These are phyloP conservation scores for Termitomyces sp. DNA, from an alignment of 768 basidiomycete species.

Conservation along the genomic window DNA sequence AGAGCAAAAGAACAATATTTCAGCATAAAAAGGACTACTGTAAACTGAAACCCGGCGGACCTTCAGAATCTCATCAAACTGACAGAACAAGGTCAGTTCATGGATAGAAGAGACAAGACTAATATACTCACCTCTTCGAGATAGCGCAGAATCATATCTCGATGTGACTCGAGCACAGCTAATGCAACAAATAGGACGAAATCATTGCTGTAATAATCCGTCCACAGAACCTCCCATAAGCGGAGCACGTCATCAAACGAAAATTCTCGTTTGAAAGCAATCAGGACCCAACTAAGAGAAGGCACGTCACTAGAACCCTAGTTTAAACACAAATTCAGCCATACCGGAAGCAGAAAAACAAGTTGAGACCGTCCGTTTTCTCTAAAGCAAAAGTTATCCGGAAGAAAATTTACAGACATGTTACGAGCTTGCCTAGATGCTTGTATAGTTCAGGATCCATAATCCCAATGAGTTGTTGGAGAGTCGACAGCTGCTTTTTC, in stretches of 20 bases:
- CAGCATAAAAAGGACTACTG: not conserved
- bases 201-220: conserved; percentile 80
- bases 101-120: not conserved
- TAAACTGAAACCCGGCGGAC: conserved; percentile 23
- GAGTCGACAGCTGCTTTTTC: conserved; percentile 85
- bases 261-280: conserved; percentile 96
- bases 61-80: conserved; percentile 84
- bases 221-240: conserved; percentile 94
- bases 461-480: conserved; percentile 85
- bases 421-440: conserved; percentile 60
- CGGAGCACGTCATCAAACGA: conserved; percentile 84
- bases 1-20: conserved; percentile 1
- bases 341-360: conserved; percentile 98
- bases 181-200: conserved; percentile 95
- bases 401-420: not conserved
- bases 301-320: not conserved
- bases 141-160: conserved; percentile 93
- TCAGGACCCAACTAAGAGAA: conserved; percentile 71
- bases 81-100: not conserved
- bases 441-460: conserved; percentile 97
- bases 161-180: conserved; percentile 90
- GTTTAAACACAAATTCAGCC: conserved; percentile 12
- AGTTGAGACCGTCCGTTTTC: conserved; percentile 87
- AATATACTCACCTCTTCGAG: conserved; percentile 69
- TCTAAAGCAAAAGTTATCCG: conserved; percentile 26